Conservation (phyloP, 352 stramenopile genomes). For the Globisporangium iwayamae region DNA sequence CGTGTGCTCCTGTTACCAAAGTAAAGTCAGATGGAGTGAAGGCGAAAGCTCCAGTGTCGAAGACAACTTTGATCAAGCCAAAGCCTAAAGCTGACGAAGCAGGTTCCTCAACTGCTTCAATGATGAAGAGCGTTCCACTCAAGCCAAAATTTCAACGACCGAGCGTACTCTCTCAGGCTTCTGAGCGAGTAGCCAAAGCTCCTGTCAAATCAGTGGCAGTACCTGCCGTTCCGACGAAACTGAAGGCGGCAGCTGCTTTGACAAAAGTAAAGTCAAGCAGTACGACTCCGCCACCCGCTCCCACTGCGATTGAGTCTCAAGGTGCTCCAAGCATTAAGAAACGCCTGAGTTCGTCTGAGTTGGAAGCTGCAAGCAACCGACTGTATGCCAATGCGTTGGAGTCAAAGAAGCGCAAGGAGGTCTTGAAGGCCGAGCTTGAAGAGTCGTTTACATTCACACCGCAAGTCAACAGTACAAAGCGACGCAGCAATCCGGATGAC, state of each 20-base stretch:
- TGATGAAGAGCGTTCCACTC: not conserved
- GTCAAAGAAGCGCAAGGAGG: slow-evolving; percentile 51
- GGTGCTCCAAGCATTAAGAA: slow-evolving; percentile 36
- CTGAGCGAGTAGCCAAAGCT: not conserved
- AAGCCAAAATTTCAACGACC: slow-evolving; percentile 4
- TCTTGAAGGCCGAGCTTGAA: slow-evolving; percentile 41
- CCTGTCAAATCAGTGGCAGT: not conserved
- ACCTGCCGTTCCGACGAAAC: not conserved
- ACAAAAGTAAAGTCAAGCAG: not conserved
- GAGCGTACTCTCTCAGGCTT: not conserved
- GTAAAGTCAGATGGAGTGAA: slow-evolving; percentile 4
- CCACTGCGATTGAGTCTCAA: slow-evolving; percentile 16
- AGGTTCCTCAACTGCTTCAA: not conserved
- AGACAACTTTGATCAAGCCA: slow-evolving; percentile 5
- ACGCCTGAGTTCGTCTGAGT: slow-evolving; percentile 46
- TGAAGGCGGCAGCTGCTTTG: not conserved
- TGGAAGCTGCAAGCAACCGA: slow-evolving; percentile 50
- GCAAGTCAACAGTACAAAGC: slow-evolving; percentile 55
- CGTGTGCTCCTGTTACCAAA: not conserved
- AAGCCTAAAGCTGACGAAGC: not conserved
- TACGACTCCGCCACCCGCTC: slow-evolving; percentile 7
- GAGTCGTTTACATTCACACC: slow-evolving; percentile 57
- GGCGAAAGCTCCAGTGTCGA: slow-evolving; percentile 4
- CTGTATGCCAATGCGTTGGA: slow-evolving; percentile 65
- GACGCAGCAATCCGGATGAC: slow-evolving; percentile 29